These are phyloP conservation scores for Thozetella sp. DNA, from an alignment of 495 filamentous ascomycete genomes.

Conservation along the genomic window DNA sequence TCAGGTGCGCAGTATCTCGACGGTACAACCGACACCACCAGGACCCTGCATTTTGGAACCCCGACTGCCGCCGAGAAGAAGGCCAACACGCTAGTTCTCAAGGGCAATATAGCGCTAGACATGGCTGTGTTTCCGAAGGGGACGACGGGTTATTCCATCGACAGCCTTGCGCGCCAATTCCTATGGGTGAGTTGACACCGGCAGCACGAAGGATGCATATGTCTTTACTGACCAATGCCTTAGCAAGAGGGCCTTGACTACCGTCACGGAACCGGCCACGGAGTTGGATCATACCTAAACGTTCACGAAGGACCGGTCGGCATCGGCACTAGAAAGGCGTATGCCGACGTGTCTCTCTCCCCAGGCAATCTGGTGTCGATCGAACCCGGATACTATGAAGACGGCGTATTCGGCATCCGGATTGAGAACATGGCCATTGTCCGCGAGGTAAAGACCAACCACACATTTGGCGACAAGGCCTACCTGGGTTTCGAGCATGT, in stretches of 20 bases:
- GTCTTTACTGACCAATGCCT: slow-evolving; percentile 11
- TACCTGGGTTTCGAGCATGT: slow-evolving; percentile 96
- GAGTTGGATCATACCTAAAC: slow-evolving; percentile 89
- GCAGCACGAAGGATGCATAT: not conserved
- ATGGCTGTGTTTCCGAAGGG: slow-evolving; percentile 91
- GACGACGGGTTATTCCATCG: slow-evolving; percentile 89
- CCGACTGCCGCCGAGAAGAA: slow-evolving; percentile 86
- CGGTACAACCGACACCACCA: slow-evolving; percentile 95
- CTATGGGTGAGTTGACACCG: slow-evolving; percentile 67
- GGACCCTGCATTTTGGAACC: slow-evolving; percentile 88
- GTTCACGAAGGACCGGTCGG: slow-evolving; percentile 98
- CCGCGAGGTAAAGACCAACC: slow-evolving; percentile 79
- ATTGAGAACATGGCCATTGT: slow-evolving; percentile 96
- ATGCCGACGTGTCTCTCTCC: slow-evolving; percentile 85
- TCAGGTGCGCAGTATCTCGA: slow-evolving; percentile 95
- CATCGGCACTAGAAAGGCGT: slow-evolving; percentile 88
- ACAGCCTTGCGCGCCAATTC: slow-evolving; percentile 86
- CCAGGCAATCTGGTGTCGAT: slow-evolving; percentile 94
- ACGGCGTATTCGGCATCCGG: slow-evolving; percentile 95
- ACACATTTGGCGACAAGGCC: slow-evolving; percentile 90
- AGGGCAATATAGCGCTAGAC: slow-evolving; percentile 93
- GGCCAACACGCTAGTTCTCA: slow-evolving; percentile 93
- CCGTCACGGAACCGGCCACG: slow-evolving; percentile 95
- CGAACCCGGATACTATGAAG: slow-evolving; percentile 98
- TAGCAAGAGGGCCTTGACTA: slow-evolving; percentile 87